These are phyloP conservation scores for Dovyalis caffra DNA, from an alignment of 345 rosid genomes.

Conservation along the genomic window DNA sequence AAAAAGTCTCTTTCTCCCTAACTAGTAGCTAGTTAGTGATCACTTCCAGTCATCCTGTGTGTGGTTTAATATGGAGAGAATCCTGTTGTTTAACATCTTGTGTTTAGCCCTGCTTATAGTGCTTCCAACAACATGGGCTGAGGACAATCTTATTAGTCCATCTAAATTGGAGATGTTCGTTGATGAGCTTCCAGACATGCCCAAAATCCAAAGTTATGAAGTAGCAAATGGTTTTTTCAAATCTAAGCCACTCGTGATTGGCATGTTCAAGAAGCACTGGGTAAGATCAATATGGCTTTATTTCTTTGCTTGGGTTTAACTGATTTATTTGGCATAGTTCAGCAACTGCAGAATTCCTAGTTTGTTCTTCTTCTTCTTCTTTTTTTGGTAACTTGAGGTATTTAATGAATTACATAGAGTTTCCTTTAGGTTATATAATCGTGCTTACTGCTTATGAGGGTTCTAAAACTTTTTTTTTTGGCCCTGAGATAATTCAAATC, in stretches of 20 bases:
- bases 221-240: slow-evolving; percentile 38
- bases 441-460: too few relatives aligned
- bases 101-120: not conserved
- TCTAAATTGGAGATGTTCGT: slow-evolving; percentile 66
- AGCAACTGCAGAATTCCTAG: too few relatives aligned
- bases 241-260: slow-evolving; percentile 55
- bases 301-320: not conserved
- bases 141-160: slow-evolving; percentile 31
- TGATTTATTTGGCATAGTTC: not conserved
- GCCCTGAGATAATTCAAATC: too few relatives aligned
- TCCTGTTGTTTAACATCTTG: not conserved
- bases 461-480: too few relatives aligned
- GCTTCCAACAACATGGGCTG: slow-evolving; percentile 23
- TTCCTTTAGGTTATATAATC: too few relatives aligned
- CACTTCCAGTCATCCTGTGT: too few relatives aligned
- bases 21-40: not conserved
- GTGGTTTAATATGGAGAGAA: not conserved
- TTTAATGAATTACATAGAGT: too few relatives aligned
- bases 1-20: not conserved
- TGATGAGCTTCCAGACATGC: slow-evolving; percentile 69
- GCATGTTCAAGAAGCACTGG: slow-evolving; percentile 78
- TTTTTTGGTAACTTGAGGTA: too few relatives aligned
- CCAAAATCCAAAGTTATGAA: slow-evolving; percentile 48
- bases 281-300: slow-evolving; percentile 31
- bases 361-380: too few relatives aligned